Evolutionary conservation across 805 yeast genomes (phyloP).

Genomic region (Kregervanrija delftensis): DNA sequence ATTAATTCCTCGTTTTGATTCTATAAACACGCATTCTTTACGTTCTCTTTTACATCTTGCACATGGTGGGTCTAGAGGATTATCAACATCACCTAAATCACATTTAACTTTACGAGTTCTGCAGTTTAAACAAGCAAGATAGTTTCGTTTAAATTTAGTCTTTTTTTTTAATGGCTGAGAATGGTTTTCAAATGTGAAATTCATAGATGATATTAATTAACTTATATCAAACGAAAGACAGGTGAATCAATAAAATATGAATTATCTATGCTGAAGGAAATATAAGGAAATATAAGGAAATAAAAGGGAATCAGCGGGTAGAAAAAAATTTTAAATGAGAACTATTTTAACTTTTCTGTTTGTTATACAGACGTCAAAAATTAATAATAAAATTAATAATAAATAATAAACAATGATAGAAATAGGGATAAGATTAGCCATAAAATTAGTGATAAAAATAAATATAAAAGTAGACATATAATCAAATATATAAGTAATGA

Average conservation of each 20-base stretch:
- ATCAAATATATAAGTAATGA: no score
- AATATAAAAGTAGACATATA: no score
- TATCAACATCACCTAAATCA: slow-evolving; percentile 70
- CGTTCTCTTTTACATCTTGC: slow-evolving; percentile 78
- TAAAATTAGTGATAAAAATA: no score
- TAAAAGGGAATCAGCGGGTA: background rate
- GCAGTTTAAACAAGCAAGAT: slow-evolving; percentile 82
- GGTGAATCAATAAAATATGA: background rate
- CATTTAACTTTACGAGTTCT: slow-evolving; percentile 80
- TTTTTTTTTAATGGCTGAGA: slow-evolving; percentile 7
- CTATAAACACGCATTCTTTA: slow-evolving; percentile 63
- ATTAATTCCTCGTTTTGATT: slow-evolving; percentile 40
- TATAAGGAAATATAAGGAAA: background rate
- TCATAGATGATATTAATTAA: background rate
- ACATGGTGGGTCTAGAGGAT: slow-evolving; percentile 78
- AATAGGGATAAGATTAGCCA: no score
- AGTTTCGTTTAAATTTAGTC: slow-evolving; percentile 51
- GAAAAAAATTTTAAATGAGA: background rate
- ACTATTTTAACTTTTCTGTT: background rate
- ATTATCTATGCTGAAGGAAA: background rate
- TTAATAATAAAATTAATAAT: no score
- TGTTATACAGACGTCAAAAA: no score
- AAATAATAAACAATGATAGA: no score
- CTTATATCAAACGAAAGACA: background rate
- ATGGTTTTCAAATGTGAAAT: no score